phyloP scores from a whole-genome alignment of 2,329 filamentous ascomycete species.

The Paecilomyces niveus region DNA sequence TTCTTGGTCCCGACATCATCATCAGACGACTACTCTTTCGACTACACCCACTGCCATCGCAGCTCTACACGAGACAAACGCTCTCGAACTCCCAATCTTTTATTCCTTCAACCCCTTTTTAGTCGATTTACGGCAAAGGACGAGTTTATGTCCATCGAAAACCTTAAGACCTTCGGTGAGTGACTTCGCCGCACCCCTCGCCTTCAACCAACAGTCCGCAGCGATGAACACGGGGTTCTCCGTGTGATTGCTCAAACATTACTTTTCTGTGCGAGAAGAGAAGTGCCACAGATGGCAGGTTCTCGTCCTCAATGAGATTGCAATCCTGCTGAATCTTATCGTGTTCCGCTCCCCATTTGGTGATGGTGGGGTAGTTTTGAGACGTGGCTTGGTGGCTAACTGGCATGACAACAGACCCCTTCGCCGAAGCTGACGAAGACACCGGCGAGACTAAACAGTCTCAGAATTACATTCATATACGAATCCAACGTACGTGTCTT shows the following conservation, averaged over 20 bases:
- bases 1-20: conserved; percentile 19
- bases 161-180: conserved; percentile 92
- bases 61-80: conserved; percentile 21
- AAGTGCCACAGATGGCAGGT: neutral
- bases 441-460: conserved; percentile 90
- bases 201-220: conserved; percentile 12
- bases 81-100: conserved; percentile 22
- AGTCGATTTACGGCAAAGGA: conserved; percentile 53
- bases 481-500: conserved; percentile 82
- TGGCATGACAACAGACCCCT: conserved; percentile 68
- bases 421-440: conserved; percentile 99
- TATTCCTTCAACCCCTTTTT: conserved; percentile 30
- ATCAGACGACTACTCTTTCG: conserved; percentile 2
- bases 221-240: neutral
- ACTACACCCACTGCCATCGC: conserved; percentile 14
- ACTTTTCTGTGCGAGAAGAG: neutral
- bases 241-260: neutral
- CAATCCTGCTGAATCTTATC: neutral
- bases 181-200: conserved; percentile 24
- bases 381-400: conserved; percentile 25
- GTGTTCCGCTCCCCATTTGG: neutral
- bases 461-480: conserved; percentile 98
- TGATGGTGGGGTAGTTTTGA: conserved; percentile 29
- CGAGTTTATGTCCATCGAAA: conserved; percentile 99
- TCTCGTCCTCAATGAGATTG: neutral